Evolutionary conservation across 371 early-diverging fungal genomes (phyloP).

Genomic region (Zopfochytrium polystomum): DNA sequence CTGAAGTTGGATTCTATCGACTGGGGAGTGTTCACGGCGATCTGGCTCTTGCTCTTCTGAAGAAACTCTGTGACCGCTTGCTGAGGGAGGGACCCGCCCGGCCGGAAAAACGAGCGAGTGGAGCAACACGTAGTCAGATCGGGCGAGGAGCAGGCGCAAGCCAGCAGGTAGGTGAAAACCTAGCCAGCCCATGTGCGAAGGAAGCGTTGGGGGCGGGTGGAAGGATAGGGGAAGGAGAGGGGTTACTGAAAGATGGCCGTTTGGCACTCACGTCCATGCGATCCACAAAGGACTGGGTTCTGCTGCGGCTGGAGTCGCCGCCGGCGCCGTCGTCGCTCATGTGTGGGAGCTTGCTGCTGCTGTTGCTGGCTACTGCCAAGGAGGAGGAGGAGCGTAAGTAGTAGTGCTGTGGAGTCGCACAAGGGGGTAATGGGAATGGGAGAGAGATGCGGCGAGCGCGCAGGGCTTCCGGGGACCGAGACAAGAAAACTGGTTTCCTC

Average conservation of each 20-base stretch:
- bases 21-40: constrained; percentile 24
- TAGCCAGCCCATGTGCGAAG: not conserved
- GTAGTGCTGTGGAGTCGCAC: too few relatives aligned
- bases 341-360: too few relatives aligned
- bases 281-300: too few relatives aligned
- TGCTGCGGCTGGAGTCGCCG: too few relatives aligned
- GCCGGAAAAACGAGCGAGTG: not conserved
- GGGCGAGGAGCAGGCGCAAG: not conserved
- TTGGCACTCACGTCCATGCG: too few relatives aligned
- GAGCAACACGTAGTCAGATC: not conserved
- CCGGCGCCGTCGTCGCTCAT: too few relatives aligned
- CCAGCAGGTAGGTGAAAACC: not conserved
- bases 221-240: not conserved
- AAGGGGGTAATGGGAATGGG: too few relatives aligned
- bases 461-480: too few relatives aligned
- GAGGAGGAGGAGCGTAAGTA: too few relatives aligned
- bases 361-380: too few relatives aligned
- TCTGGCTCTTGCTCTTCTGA: constrained; percentile 12
- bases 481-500: too few relatives aligned
- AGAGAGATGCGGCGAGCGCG: too few relatives aligned
- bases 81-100: constrained; percentile 3
- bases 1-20: constrained; percentile 29
- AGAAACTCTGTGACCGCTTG: constrained; percentile 27
- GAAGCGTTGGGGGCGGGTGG: not conserved
- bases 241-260: not conserved